Evolutionary conservation across 2,329 filamentous ascomycete genomes (phyloP).

Genomic region (Epicoccum nigrum): DNA sequence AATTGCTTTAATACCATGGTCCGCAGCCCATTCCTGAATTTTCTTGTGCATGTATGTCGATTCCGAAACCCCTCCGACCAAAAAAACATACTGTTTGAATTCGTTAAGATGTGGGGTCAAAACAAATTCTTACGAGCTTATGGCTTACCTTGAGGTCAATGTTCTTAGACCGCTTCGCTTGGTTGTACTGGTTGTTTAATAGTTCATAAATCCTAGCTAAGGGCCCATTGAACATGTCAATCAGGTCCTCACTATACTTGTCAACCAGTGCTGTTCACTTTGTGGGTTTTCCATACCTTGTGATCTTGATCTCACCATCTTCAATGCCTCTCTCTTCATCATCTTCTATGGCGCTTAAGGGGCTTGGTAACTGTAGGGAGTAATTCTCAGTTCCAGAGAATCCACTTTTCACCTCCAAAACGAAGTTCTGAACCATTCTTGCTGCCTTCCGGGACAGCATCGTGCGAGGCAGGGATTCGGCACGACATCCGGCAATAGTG

Average conservation of each 20-base stretch:
- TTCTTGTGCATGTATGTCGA: slow-evolving; percentile 29
- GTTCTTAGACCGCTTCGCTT: neutral
- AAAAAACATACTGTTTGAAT: slow-evolving; percentile 25
- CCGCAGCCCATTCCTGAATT: slow-evolving; percentile 13
- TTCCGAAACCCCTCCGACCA: slow-evolving; percentile 39
- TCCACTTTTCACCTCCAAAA: slow-evolving; percentile 23
- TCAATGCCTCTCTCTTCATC: slow-evolving; percentile 27
- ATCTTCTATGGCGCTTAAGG: slow-evolving; percentile 24
- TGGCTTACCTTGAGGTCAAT: slow-evolving; percentile 23
- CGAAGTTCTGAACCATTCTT: slow-evolving; percentile 32
- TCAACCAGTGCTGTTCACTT: neutral
- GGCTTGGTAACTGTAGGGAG: slow-evolving; percentile 22
- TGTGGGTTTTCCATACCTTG: slow-evolving; percentile 15
- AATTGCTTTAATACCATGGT: slow-evolving; percentile 11
- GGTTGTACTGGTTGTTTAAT: neutral
- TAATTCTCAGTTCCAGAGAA: slow-evolving; percentile 29
- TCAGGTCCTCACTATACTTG: slow-evolving; percentile 23
- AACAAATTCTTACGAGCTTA: too few species aligned
- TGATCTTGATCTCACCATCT: slow-evolving; percentile 33
- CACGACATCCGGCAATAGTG: slow-evolving; percentile 21
- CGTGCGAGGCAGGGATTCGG: slow-evolving; percentile 20
- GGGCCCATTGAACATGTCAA: slow-evolving; percentile 24
- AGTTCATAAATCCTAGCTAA: slow-evolving; percentile 22
- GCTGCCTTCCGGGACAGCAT: slow-evolving; percentile 17
- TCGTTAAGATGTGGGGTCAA: neutral